Evolutionary conservation across 305 asterid genomes (phyloP), one percentile per base, ranked within the genome.

Genomic region (Fraxinus greggii): DNA sequence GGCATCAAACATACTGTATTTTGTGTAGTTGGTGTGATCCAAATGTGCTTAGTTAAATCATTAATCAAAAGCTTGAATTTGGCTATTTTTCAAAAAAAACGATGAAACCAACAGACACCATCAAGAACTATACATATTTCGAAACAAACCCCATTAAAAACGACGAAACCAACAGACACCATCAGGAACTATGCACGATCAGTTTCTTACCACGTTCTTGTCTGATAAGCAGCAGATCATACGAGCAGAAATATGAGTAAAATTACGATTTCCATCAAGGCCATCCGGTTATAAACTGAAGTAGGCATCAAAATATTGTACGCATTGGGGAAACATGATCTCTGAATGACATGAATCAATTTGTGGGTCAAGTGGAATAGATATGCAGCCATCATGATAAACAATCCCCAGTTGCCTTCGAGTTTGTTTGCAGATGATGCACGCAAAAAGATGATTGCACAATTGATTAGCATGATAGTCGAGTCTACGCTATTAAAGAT

Each of bases 351-450:
- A 32, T 36, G 82, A 40, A 54, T 42, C 72, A 82, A 42, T 56
- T 79, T 86, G 56, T 21, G 21, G 28, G 45, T 42, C 86, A 84
- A 45, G 78, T 82, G 84, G 28, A 76, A 31, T 7, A 86, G 80
- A 24, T 88, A 86, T 36, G 82, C 86, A 67, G 28, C 61, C 85
- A 88, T 61, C 76, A 75, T 75, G 42, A 82, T 5, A 17, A 75
- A 38, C 82, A 86, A 61, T 75, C 75, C 75, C 84, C 86, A 79
- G 76, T 80, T 79, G 42, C 81, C 79, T 29, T 74, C 78, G 6
- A 67, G 40, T 29, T 51, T 75, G 19, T 51, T 72, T 21, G 75
- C 85, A 59, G 35, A 36, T 1, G 13, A 75, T 10, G 75, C 77
- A 12, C 59, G 79, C 19, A 28, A 28, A n/a, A 17, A 38, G 67